These are phyloP conservation scores for Backusella tuberculispora DNA, from an alignment of 192 early-diverging fungal genomes.

Conservation along the genomic window DNA sequence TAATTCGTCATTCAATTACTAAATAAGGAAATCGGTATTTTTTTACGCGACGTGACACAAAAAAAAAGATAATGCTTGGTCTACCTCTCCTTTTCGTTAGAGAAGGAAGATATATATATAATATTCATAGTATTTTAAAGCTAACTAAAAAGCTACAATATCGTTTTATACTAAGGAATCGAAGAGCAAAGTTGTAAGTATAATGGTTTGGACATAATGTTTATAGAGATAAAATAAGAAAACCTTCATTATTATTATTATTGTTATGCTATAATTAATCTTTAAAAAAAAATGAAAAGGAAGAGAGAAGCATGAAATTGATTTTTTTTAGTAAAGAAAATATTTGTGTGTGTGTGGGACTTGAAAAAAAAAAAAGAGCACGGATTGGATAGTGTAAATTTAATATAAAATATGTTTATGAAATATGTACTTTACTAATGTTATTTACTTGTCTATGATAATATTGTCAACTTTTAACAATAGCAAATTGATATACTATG, in stretches of 20 bases:
- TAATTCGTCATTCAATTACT: neutral
- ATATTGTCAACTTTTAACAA: too few species aligned
- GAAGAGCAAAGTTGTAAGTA: constrained; percentile 1
- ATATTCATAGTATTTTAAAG: constrained; percentile 16
- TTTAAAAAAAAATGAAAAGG: neutral
- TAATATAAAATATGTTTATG: neutral
- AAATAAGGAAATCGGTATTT: neutral
- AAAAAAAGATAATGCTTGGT: neutral
- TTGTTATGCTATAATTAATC: neutral
- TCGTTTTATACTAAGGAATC: neutral
- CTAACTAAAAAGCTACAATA: neutral
- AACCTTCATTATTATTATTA: neutral
- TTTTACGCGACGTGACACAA: neutral
- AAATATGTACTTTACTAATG: neutral
- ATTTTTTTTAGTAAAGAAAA: neutral
- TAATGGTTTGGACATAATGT: neutral
- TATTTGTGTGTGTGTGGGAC: neutral
- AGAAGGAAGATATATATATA: neutral
- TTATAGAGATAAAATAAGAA: neutral
- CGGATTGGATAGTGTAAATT: neutral
- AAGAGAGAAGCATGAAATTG: constrained; percentile 5
- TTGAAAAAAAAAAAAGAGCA: neutral
- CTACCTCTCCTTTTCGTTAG: neutral
- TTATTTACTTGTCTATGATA: neutral
- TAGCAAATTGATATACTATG: too few species aligned